Base-by-base conservation (phyloP, 192 early-diverging fungal species). In the Spizellomyces sp. region DNA sequence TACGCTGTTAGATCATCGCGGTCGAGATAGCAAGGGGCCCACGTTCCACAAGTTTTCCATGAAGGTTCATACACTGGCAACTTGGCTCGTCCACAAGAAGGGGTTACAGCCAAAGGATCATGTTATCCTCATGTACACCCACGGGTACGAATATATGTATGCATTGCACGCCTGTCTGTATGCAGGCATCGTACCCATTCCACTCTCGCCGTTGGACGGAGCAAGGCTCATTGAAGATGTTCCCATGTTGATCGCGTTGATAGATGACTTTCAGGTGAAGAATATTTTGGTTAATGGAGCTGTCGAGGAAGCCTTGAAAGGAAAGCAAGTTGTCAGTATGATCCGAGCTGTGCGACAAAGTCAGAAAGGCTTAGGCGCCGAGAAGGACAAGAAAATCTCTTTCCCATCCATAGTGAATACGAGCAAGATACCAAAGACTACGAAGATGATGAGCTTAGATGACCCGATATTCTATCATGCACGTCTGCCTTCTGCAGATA, bases 151-250 rank as follows among this genome's bases (percentile, higher is more conserved):
- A 62, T 89, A 88, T 75, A 77, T 91, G 4, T 74, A 82, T 9
- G 83, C 88, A 1, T 65, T 95, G 8, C 90, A 91, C 76, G 92
- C 94, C 22, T 95, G 94, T 75, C 79, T 94, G 69, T 83, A 89
- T n/a, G 80, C 92, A 4, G 94, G 94, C 42, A 81, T 90, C 0
- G 74, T 91, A 4, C 81, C 89, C 9, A 89, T 95, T 27, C 88
- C 92, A 4, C 66, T 93, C 6, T 73, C 87, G n/a, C 82, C 86
- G 55, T 84, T 86, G n/a, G 94, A 95, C 65, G 69, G 71, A 2
- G 62, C 67, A 22, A 84, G 90, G 14, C 71, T 89, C 27, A 74
- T 83, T 19, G 93, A 95, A 55, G 91, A 93, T 66, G 80, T 91
- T n/a, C 79, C 83, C 4, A 74, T 79, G 9, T 60, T 94, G 64